Conservation (phyloP, 768 basidiomycete genomes). For the Mrakia hoshinonis region DNA sequence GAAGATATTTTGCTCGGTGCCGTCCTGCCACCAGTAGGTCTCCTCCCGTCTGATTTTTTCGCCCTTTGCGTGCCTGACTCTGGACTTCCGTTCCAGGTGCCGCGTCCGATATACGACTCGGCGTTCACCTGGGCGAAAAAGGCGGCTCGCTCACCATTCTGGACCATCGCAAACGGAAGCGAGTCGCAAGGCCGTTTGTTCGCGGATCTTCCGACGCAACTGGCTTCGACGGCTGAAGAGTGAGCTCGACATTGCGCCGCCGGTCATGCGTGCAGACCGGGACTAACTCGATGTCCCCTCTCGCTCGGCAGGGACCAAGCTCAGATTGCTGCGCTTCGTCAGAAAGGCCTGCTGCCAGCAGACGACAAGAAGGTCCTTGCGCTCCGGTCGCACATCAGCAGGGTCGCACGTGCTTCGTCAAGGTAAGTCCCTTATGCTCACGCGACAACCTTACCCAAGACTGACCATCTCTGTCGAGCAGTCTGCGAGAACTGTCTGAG, state of each 20-base stretch:
- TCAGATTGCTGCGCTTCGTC: not conserved
- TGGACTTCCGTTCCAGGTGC: slow-evolving; percentile 41
- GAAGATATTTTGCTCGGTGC: slow-evolving; percentile 65
- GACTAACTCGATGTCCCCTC: too few species aligned
- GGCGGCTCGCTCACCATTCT: slow-evolving; percentile 68
- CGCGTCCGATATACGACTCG: slow-evolving; percentile 71
- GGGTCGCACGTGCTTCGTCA: not conserved
- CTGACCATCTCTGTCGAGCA: not conserved
- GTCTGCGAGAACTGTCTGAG: not conserved
- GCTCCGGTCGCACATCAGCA: slow-evolving; percentile 6
- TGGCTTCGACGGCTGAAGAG: not conserved
- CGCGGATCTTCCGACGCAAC: not conserved
- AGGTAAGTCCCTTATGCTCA: not conserved
- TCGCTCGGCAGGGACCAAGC: not conserved
- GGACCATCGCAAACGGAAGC: slow-evolving; percentile 42
- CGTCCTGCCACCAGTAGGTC: slow-evolving; percentile 66
- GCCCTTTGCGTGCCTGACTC: not conserved
- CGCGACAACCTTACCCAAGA: not conserved
- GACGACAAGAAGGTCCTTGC: not conserved
- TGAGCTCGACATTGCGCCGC: too few species aligned
- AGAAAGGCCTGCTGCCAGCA: not conserved
- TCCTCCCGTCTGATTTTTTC: too few species aligned
- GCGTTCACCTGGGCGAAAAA: slow-evolving; percentile 83
- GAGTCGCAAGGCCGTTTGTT: slow-evolving; percentile 4
- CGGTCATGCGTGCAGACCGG: too few species aligned